Evolutionary conservation across 257 asterid genomes (phyloP), one percentile per base, ranked within the genome.

Genomic region (Verbascum thapsus): DNA sequence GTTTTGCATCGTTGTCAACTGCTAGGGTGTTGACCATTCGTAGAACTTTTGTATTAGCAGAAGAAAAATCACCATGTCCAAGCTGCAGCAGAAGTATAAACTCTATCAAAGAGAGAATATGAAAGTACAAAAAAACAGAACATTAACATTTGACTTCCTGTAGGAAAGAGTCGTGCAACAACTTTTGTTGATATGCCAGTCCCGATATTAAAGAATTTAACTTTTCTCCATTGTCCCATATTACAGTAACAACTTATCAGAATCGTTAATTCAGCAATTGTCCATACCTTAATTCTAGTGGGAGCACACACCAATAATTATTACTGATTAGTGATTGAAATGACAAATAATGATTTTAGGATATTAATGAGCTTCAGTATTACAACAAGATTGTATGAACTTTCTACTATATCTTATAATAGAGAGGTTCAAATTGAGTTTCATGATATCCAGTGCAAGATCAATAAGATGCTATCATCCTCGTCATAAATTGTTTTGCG

Each of bases 61-160:
- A 76, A 65, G 99, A 87, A 84, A 82, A 94, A 71, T 90, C 96
- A 22, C 97, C 99, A 74, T 85, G 99, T 32, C 99, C 99, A 70
- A 94, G 74, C 97, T 94, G 83, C 75, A 85, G 62, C 62, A 64
- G 57, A 58, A 61, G 69, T 41, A 48, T 15, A 57, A 39, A 56
- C 18, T 42, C 44, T 35, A 48, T 66, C 59, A 64, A 48, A 38
- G 61, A 42, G 16, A 53, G n/a, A 35, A 61, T 41, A n/a, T 26
- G 35, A 34, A 51, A 35, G 55, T 18, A 23, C 23, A 43, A 42
- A 47, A 12, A 37, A n/a, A 32, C 7, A 45, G 5, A 17, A 39
- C 32, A 41, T 15, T 39, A 44, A 30, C 16, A 26, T 61, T 41
- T 22, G n/a, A 26, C 44, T 61, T 23, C 13, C 11, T n/a, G 7